Conservation (phyloP, 164 flowering plant species). For the Magnolia changhungtana region DNA sequence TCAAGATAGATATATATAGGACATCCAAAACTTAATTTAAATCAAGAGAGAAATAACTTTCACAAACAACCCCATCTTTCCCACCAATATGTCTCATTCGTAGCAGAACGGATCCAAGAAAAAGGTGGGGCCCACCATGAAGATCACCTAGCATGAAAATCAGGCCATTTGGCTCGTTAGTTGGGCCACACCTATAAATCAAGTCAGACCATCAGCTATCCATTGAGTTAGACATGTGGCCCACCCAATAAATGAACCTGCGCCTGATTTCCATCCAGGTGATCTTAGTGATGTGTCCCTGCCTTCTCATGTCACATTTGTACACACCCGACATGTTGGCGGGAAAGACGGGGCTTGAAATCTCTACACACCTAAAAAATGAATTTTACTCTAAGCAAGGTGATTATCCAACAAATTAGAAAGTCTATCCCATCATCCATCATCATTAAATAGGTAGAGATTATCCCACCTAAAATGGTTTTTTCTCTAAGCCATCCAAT, state of each 20-base stretch:
- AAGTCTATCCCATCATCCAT: not conserved
- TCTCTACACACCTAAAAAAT: not conserved
- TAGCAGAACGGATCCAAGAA: not conserved
- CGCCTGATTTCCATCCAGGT: not conserved
- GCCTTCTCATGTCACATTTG: not conserved
- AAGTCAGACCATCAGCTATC: not conserved
- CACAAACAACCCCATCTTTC: not conserved
- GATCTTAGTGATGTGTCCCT: not conserved
- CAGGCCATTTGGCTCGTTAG: too few species aligned
- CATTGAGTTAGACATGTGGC: not conserved
- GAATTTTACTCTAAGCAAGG: constrained; percentile 1
- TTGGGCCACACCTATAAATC: not conserved
- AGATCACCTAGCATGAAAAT: not conserved
- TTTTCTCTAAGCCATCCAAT: not conserved
- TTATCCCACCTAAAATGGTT: not conserved
- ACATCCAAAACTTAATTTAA: not conserved
- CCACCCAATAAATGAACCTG: not conserved
- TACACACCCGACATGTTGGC: too few species aligned
- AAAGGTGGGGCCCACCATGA: not conserved
- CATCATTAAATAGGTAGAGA: not conserved
- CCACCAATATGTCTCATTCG: not conserved
- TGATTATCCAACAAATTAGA: not conserved
- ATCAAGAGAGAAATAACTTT: not conserved
- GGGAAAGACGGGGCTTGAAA: not conserved
- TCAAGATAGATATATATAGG: too few species aligned